phyloP scores from a whole-genome alignment of 2,329 filamentous ascomycete species.

The Hypoxylon sp. region DNA sequence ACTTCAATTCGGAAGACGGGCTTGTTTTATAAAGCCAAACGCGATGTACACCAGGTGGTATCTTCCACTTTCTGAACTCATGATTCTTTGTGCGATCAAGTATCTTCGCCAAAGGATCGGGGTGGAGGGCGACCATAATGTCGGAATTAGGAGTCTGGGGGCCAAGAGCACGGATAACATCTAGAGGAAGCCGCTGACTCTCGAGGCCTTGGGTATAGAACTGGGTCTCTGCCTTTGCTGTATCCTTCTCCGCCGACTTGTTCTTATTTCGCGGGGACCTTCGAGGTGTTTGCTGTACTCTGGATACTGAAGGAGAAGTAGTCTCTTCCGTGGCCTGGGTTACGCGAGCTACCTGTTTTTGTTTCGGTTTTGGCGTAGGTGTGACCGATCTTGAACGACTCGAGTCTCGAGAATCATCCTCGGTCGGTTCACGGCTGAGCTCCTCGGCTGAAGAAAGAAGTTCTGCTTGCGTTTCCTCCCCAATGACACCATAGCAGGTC shows the following conservation, averaged over 20 bases:
- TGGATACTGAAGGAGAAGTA: constrained; percentile 7
- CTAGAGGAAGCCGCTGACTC: constrained; percentile 47
- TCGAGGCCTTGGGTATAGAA: constrained; percentile 44
- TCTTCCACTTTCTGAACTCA: constrained; percentile 63
- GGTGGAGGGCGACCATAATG: constrained; percentile 62
- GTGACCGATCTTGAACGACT: constrained; percentile 15
- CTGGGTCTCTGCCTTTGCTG: constrained; percentile 23
- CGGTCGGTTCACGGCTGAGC: constrained; percentile 16
- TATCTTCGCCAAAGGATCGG: constrained; percentile 62
- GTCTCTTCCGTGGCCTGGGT: constrained; percentile 4
- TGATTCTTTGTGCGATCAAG: constrained; percentile 60
- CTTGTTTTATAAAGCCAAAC: constrained; percentile 68
- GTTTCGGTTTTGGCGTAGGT: constrained; percentile 23
- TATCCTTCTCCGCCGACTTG: too few species aligned
- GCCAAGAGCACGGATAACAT: constrained; percentile 44
- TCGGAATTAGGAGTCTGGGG: constrained; percentile 55
- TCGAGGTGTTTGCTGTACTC: constrained; percentile 26
- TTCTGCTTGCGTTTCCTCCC: constrained; percentile 40
- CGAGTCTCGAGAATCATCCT: constrained; percentile 14
- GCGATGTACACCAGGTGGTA: constrained; percentile 64
- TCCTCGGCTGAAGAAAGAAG: constrained; percentile 29
- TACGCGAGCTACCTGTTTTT: not conserved
- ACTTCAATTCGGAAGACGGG: constrained; percentile 59
- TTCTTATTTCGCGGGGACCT: constrained; percentile 20
- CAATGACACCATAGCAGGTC: constrained; percentile 27